Evolutionary conservation across 495 filamentous ascomycete species (phyloP), one percentile per base, ranked within the genome.

Genomic region (Margaritispora aquatica): DNA sequence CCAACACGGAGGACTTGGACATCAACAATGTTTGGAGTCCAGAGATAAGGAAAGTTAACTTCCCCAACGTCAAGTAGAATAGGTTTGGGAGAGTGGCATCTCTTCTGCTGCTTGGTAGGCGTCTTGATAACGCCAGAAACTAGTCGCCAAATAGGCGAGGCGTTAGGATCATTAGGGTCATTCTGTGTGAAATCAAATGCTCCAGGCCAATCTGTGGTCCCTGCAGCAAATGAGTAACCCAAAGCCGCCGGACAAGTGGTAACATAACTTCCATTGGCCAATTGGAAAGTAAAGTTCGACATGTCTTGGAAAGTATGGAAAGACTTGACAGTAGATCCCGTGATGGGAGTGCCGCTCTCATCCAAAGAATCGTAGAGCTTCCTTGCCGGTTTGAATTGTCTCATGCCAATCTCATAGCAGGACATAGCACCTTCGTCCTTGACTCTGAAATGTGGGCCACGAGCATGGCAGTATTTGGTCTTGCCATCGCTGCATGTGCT

Each of bases 151-250:
- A 97, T 70, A 0, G 91, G 94, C 44, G 88, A 93, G 8, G 86
- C 87, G 26, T 88, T 85, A 3, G 89, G 86, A 13, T 80, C 75
- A 58, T 84, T 83, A 11, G 84, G 86, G 53, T 84, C 76, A 63
- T 92, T 92, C 68, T 98, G 94, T 21, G 87, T 96, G 68, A 97
- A 97, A 72, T 98, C 93, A 67, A 96, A 96, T 2, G 83, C 85
- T 0, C 94, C 94, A 0, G 93, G 93, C 9, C 94, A 90, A 68
- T 98, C 94, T 1, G 90, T 91, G 1, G 94, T 98, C 7, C 94
- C 94, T 10, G 89, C 94, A 15, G 94, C 94, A 71, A 98, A 98
- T 1, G 88, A 91, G 61, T 92, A 96, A 21, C 94, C 94, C 36
- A 98, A 71, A 0, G 92, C 94, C n/a, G 94, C 94, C 10, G 91